Conservation (phyloP, 768 basidiomycete genomes). For the Mycena belliarum region DNA sequence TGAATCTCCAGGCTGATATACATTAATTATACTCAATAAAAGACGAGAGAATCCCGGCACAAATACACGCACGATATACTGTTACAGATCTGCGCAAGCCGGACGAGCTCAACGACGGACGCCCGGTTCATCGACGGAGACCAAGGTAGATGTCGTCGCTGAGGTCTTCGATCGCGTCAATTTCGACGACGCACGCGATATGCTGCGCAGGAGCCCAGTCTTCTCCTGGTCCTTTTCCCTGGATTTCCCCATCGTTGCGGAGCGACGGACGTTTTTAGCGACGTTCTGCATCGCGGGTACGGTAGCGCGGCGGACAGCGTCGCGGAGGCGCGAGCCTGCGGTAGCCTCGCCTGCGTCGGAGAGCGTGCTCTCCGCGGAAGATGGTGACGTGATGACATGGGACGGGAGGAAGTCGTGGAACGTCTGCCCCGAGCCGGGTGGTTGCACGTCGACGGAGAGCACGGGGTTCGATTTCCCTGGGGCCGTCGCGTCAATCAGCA, state of each 20-base stretch:
- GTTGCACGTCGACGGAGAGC: constrained; percentile 5
- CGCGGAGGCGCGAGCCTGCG: constrained; percentile 25
- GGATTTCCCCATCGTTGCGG: constrained; percentile 44
- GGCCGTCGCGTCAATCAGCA: neutral
- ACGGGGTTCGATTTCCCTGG: neutral
- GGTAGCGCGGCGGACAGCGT: constrained; percentile 34
- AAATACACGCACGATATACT: too few relatives aligned
- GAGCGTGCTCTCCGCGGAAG: constrained; percentile 25
- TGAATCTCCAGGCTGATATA: too few relatives aligned
- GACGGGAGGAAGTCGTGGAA: constrained; percentile 52
- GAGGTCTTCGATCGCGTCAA: constrained; percentile 3
- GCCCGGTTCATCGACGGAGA: neutral
- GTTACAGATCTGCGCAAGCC: too few relatives aligned
- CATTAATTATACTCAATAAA: too few relatives aligned
- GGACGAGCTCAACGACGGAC: neutral
- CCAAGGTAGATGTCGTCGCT: neutral
- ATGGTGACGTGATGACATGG: constrained; percentile 44
- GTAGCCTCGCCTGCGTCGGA: neutral
- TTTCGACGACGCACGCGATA: neutral
- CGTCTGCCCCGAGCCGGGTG: constrained; percentile 28
- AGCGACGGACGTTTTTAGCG: constrained; percentile 35
- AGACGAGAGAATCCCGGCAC: too few relatives aligned
- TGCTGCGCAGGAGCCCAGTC: constrained; percentile 9
- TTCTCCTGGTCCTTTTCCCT: constrained; percentile 16
- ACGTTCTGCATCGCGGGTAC: constrained; percentile 43